These are phyloP conservation scores for Apiotrichum sp. DNA, from an alignment of 1,284 basidiomycete genomes.

Conservation along the genomic window DNA sequence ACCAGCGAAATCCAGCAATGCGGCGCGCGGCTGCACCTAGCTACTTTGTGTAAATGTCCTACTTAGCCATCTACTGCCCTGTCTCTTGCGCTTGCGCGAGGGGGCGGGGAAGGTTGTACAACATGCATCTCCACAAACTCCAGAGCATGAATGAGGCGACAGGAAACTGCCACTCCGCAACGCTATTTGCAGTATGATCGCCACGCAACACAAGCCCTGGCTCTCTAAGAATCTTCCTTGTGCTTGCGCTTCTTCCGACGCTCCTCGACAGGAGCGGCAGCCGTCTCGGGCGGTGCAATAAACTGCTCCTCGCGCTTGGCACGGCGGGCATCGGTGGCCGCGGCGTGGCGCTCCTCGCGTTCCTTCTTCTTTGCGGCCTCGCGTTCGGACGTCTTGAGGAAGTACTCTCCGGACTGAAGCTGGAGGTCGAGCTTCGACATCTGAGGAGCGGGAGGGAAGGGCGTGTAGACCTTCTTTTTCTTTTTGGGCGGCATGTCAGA, in stretches of 20 bases:
- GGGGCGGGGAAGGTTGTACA: slow-evolving; percentile 13
- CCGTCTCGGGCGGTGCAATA: slow-evolving; percentile 68
- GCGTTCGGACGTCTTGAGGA: slow-evolving; percentile 69
- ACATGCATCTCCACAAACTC: slow-evolving; percentile 18
- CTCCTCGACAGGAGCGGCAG: slow-evolving; percentile 67
- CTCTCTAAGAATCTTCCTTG: slow-evolving; percentile 5
- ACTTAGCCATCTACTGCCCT: background rate
- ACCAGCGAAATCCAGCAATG: slow-evolving; percentile 50
- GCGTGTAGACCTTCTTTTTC: slow-evolving; percentile 94
- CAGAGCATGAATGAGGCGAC: background rate
- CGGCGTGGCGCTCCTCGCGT: slow-evolving; percentile 60
- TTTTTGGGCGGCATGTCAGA: slow-evolving; percentile 32
- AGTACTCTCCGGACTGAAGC: slow-evolving; percentile 95
- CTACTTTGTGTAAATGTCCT: slow-evolving; percentile 17
- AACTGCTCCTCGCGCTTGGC: slow-evolving; percentile 77
- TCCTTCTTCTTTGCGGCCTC: slow-evolving; percentile 40
- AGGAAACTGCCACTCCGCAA: background rate
- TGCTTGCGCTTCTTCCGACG: slow-evolving; percentile 58
- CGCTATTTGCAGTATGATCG: no score
- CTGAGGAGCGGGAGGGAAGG: slow-evolving; percentile 91
- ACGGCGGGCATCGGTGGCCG: slow-evolving; percentile 60
- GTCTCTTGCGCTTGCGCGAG: no score
- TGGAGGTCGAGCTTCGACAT: slow-evolving; percentile 94
- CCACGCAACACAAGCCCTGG: no score
- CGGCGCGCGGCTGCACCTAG: slow-evolving; percentile 28